phyloP scores from a whole-genome alignment of 331 rosid genomes.

The Prunus yedoensis region DNA sequence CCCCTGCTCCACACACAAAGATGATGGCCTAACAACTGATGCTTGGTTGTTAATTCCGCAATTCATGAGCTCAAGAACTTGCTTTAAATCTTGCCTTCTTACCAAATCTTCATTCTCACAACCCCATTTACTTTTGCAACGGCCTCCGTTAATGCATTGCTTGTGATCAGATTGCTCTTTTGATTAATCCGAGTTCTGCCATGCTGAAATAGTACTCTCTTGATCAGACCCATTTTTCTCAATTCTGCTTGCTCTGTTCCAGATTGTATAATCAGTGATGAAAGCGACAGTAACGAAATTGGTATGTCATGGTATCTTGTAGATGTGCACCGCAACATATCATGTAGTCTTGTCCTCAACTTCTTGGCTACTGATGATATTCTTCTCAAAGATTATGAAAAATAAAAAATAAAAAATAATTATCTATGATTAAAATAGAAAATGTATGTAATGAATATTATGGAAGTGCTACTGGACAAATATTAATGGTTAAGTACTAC shows the following conservation, averaged over 20 bases:
- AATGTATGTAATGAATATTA: too few relatives aligned
- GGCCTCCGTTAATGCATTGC: slow-evolving; percentile 17
- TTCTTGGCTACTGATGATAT: too few relatives aligned
- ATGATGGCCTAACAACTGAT: background rate
- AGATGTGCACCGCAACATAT: too few relatives aligned
- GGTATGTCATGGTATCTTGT: too few relatives aligned
- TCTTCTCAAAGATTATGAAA: too few relatives aligned
- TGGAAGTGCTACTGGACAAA: too few relatives aligned
- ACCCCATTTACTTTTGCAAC: slow-evolving; percentile 21
- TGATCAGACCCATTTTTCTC: slow-evolving; percentile 30
- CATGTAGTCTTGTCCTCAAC: too few relatives aligned
- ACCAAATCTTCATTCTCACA: slow-evolving; percentile 57
- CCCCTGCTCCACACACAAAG: slow-evolving; percentile 37
- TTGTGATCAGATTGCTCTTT: slow-evolving; percentile 15
- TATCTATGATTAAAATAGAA: too few relatives aligned
- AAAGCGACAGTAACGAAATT: too few relatives aligned
- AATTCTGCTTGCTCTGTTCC: background rate
- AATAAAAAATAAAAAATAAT: too few relatives aligned
- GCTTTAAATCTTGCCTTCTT: slow-evolving; percentile 44
- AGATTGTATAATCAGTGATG: too few relatives aligned
- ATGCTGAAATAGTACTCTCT: slow-evolving; percentile 28
- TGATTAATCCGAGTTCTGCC: slow-evolving; percentile 7
- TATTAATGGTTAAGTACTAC: too few relatives aligned
- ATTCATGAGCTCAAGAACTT: slow-evolving; percentile 36
- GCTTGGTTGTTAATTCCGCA: background rate